phyloP scores from a whole-genome alignment of 495 filamentous ascomycete genomes.

The Xylaria curta region DNA sequence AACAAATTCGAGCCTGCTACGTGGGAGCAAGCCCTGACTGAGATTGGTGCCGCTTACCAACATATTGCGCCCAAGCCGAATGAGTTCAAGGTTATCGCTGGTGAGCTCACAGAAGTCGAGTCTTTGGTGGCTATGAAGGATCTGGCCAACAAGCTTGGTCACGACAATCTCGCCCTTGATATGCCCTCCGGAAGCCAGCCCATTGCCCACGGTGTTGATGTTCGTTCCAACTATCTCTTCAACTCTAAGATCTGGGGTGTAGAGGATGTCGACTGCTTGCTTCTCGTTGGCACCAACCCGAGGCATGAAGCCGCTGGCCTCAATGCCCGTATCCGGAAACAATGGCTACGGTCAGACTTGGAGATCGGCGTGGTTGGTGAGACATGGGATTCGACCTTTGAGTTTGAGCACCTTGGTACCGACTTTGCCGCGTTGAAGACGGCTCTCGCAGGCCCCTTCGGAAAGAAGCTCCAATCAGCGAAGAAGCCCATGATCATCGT shows the following conservation, averaged over 20 bases:
- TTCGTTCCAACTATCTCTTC: slow-evolving; percentile 93
- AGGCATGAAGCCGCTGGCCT: slow-evolving; percentile 92
- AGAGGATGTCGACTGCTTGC: slow-evolving; percentile 90
- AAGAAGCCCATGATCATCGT: slow-evolving; percentile 95
- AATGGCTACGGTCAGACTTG: slow-evolving; percentile 94
- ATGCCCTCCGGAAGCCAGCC: slow-evolving; percentile 83
- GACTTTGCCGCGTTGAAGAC: slow-evolving; percentile 80
- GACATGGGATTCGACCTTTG: slow-evolving; percentile 89
- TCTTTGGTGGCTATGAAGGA: slow-evolving; percentile 96
- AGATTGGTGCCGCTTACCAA: slow-evolving; percentile 78
- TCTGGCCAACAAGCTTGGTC: slow-evolving; percentile 90
- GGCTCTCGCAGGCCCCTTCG: slow-evolving; percentile 83
- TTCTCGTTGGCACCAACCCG: slow-evolving; percentile 93
- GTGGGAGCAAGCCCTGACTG: slow-evolving; percentile 92
- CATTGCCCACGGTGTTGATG: slow-evolving; percentile 88
- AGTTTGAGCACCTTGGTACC: slow-evolving; percentile 84
- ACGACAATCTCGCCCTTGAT: slow-evolving; percentile 93
- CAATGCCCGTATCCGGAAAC: slow-evolving; percentile 96
- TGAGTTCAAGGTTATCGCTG: slow-evolving; percentile 95
- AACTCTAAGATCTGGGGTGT: slow-evolving; percentile 94
- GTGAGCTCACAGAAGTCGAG: slow-evolving; percentile 88
- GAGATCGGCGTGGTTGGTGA: slow-evolving; percentile 93
- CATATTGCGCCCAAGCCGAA: slow-evolving; percentile 79
- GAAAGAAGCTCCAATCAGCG: slow-evolving; percentile 87
- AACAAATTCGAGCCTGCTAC: slow-evolving; percentile 87